Base-by-base conservation (phyloP, 2,329 filamentous ascomycete species). In the Fusarium citri region DNA sequence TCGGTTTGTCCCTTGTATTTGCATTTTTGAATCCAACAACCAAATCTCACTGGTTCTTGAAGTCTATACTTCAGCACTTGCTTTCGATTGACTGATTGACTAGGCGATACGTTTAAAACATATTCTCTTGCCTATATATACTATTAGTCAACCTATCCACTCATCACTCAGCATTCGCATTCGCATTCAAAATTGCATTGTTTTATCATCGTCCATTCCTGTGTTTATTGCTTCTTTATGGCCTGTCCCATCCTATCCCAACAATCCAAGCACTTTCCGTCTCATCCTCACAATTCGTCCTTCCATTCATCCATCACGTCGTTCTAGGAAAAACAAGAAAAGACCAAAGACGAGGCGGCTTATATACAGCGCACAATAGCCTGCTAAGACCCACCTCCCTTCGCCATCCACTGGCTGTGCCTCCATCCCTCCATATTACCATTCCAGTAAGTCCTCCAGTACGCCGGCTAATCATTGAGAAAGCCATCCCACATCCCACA, bases 241-340 rank as follows among this genome's bases (percentile, higher is more conserved):
- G 8, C 28, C 22, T 47, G 30, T 45, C 51, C 48, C 57, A 56
- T 59, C 31, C 50, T 43, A 50, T 41, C 37, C 40, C 25, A 62
- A 46, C 57, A 60, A 72, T 67, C 69, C 63, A 72, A 69, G 26
- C 54, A 47, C 41, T 42, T 56, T 49, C 49, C 61, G 25, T 65
- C 60, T 43, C 46, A 59, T 59, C 41, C 55, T 58, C 40, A 31
- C 45, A 48, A 25, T 55, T 47, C 49, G 26, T 43, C 42, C 37
- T 48, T 34, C 51, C 55, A 56, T 30, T 40, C 40, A 42, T 66
- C 59, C 55, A 53, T 45, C 45, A 20, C 34, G 34, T 51, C 49
- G 31, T 34, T 53, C 49, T 53, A 53, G n/a, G 37, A 23, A 42
- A 51, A 53, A 22, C 11, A 53, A 42, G 23, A 42, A 62, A 49